Base-by-base conservation (phyloP, 2,329 filamentous ascomycete species). In the Colletotrichum spinosum region DNA sequence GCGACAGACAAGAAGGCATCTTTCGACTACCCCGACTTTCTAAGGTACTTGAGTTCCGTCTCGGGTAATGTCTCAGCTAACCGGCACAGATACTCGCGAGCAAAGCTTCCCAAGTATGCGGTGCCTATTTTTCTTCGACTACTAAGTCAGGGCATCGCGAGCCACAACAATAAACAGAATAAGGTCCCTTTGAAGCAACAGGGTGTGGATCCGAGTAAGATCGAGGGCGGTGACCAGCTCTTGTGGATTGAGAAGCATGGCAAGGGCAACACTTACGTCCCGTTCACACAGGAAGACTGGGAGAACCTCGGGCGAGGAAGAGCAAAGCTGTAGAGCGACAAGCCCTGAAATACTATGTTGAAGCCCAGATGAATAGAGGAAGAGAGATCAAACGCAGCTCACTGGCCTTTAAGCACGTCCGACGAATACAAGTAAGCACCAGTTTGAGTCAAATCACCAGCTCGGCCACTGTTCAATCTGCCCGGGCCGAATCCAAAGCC, bases 141-240 rank as follows among this genome's bases (percentile, higher is more conserved):
- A 15, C 82, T 66, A 11, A 62, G 91, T 1, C 77, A 92, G 35
- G 83, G 91, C 25, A 78, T 83, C 46, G 80, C 80, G 41, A 82
- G 84, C 60, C 89, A 92, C 73, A 94, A 93, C 71, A 91, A 93
- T 74, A 94, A 94, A 78, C 91, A 93, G 77, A 92, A 93, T 73
- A 94, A 94, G 41, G 35, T 89, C 2, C 88, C 88, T 0, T 78
- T 93, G 50, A 83, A 90, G 42, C 61, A 66, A 12, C 52, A 66
- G 34, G 63, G 63, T 6, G 63, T 66, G n/a, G 52, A 66, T 8
- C 63, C 58, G 3, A 44, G 52, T 37, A 57, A 66, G 46, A 44
- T 62, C 1, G 45, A 77, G 25, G 69, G 69, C 1, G 73, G 76
- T 2, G 84, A 85, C 58, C 71, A 76, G 35, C 60, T 86, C 3